Conservation (phyloP, 495 filamentous ascomycete genomes). For the Tuber brumale region DNA sequence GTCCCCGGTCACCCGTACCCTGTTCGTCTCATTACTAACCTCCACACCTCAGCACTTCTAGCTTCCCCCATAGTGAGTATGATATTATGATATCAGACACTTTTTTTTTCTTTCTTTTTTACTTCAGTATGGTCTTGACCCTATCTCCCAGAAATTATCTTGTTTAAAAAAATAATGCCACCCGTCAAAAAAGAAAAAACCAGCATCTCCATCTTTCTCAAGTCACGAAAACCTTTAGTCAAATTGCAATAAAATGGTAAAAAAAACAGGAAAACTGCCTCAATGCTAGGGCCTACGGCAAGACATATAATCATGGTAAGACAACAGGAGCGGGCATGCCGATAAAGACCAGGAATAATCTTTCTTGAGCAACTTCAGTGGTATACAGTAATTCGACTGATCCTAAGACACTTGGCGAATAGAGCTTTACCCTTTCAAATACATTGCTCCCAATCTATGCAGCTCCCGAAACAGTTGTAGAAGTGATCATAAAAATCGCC, state of each 20-base stretch:
- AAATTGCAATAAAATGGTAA: neutral
- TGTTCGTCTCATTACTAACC: no score
- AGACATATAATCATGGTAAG: neutral
- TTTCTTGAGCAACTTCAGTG: neutral
- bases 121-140: neutral
- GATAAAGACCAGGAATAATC: neutral
- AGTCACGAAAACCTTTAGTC: neutral
- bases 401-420: neutral
- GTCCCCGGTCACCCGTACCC: no score
- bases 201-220: neutral
- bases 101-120: neutral
- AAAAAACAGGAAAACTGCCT: neutral
- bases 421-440: neutral
- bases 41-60: neutral
- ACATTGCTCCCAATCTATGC: neutral
- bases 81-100: neutral
- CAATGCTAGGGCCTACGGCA: neutral
- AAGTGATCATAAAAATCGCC: neutral
- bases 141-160: neutral
- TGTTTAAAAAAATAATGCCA: neutral
- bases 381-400: neutral
- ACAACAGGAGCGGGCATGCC: neutral
- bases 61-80: neutral
- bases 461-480: neutral
- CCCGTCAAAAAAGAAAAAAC: neutral